Evolutionary conservation across 2,329 filamentous ascomycete genomes (phyloP).

Genomic region (Emericellopsis cladophorae): DNA sequence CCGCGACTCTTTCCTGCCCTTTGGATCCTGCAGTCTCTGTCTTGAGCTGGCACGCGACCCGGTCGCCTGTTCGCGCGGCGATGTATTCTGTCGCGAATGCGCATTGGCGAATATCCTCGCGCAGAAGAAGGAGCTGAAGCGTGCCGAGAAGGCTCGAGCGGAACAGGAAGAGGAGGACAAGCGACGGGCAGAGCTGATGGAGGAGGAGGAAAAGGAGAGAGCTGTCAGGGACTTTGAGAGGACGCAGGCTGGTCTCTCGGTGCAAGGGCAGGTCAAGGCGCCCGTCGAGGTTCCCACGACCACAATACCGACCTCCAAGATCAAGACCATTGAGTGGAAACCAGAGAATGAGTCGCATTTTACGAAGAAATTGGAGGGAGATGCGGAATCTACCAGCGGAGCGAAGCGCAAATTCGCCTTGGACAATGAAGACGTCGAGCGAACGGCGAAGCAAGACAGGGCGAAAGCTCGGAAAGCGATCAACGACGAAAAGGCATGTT

Average conservation of each 20-base stretch:
- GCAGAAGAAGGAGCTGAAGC: slow-evolving; percentile 84
- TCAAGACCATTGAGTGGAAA: slow-evolving; percentile 7
- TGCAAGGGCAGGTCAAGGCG: slow-evolving; percentile 8
- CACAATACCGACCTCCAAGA: slow-evolving; percentile 1
- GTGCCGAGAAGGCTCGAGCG: slow-evolving; percentile 55
- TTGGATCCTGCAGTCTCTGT: slow-evolving; percentile 80
- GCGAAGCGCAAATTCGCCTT: slow-evolving; percentile 62
- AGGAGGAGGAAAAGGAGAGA: slow-evolving; percentile 57
- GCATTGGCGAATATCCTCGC: slow-evolving; percentile 81
- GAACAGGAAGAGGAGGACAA: slow-evolving; percentile 50
- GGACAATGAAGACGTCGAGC: slow-evolving; percentile 62
- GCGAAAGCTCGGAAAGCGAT: slow-evolving; percentile 57
- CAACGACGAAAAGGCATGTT: slow-evolving; percentile 54
- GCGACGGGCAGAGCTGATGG: slow-evolving; percentile 37
- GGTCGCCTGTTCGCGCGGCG: slow-evolving; percentile 71
- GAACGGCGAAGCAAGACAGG: slow-evolving; percentile 58
- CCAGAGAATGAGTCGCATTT: slow-evolving; percentile 24
- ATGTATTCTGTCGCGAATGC: slow-evolving; percentile 93
- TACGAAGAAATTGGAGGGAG: background rate
- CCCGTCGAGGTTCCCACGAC: background rate
- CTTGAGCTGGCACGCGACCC: slow-evolving; percentile 70
- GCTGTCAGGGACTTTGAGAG: slow-evolving; percentile 75
- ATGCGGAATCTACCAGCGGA: slow-evolving; percentile 5
- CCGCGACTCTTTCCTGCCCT: slow-evolving; percentile 84
- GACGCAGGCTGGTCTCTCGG: slow-evolving; percentile 58